Evolutionary conservation across 2,329 filamentous ascomycete genomes (phyloP).

Genomic region (Phialophora chinensis): DNA sequence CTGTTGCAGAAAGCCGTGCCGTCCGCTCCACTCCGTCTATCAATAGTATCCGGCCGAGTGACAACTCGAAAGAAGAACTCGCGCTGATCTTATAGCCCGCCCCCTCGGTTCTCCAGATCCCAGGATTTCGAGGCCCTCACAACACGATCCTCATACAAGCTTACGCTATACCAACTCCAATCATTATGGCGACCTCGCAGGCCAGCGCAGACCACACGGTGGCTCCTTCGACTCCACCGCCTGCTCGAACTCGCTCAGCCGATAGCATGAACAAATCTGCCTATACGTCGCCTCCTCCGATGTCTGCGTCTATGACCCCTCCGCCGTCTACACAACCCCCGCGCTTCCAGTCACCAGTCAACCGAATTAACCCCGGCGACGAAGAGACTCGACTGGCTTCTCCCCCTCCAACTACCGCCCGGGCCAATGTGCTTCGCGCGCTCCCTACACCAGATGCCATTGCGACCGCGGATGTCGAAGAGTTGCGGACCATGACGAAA

Average conservation of each 20-base stretch:
- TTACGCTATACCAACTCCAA: neutral
- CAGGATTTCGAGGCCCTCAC: neutral
- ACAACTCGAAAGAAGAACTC: neutral
- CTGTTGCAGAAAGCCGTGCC: neutral
- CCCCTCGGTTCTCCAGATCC: neutral
- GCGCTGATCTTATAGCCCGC: neutral
- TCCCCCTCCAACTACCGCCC: slow-evolving; percentile 57
- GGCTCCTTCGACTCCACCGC: slow-evolving; percentile 35
- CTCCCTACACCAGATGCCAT: slow-evolving; percentile 59
- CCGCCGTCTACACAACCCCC: slow-evolving; percentile 37
- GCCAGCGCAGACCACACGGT: slow-evolving; percentile 14
- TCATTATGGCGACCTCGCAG: slow-evolving; percentile 27
- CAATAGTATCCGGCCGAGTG: neutral
- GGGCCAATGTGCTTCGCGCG: slow-evolving; percentile 52
- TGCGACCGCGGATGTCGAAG: slow-evolving; percentile 56
- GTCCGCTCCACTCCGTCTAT: neutral
- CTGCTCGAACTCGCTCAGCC: slow-evolving; percentile 32
- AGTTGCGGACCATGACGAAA: slow-evolving; percentile 61
- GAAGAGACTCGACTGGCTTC: slow-evolving; percentile 42
- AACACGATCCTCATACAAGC: neutral
- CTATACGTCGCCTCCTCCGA: slow-evolving; percentile 34
- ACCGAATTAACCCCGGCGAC: slow-evolving; percentile 19
- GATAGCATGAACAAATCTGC: slow-evolving; percentile 35
- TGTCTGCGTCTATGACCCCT: slow-evolving; percentile 37
- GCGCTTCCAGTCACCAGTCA: slow-evolving; percentile 35